Evolutionary conservation across 352 stramenopile genomes (phyloP), one percentile per base, ranked within the genome.

Genomic region (Phytopythium boreale): DNA sequence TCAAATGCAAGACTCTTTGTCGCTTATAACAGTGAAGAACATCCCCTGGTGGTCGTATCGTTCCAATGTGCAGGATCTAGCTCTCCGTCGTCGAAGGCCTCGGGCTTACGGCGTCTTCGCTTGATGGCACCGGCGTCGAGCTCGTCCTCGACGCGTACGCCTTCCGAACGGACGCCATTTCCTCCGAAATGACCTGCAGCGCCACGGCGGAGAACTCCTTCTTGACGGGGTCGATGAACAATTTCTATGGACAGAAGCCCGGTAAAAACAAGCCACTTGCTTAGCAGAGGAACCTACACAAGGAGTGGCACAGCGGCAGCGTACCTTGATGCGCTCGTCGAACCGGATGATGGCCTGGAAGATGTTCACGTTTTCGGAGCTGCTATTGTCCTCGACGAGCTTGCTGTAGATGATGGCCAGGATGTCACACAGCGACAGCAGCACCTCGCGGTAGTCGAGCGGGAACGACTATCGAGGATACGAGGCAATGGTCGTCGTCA

Each of bases 321-420:
- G 15, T 24, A 93, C 86, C 75, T 95, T 92, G 60, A 95, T 89
- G 43, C 82, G 82, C 31, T 92, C 82, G 53, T 95, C 84, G 55
- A 95, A 91, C 10, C 82, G 82, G 8, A 93, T 71, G 43, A 91
- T 87, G 6, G 84, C 75, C 58, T 92, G 81, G 64, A 95, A 95
- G 34, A 93, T 65, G 60, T 85, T 76, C 17, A 86, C 29, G 59
- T 93, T 92, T 66, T 90, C 80, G 8, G 74, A 88, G 36, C 79
- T 87, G 71, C 70, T 90, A 56, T 79, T 88, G 62, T 93, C 75
- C 29, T 92, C 87, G 39, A 93, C 71, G 9, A 95, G 62, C 37
- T 93, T 93, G 74, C 79, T 91, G 75, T 95, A 95, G 61, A 92
- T 74, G 47, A 93, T 79, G 26, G 84, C 76, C 22, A 95, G 71